A percentile compares a stretch with the other conserved stretches of the same genome.
These are phyloP conservation scores for Claviceps arundinis DNA, from an alignment of 2,329 filamentous ascomycete species.

Conservation along the genomic window DNA sequence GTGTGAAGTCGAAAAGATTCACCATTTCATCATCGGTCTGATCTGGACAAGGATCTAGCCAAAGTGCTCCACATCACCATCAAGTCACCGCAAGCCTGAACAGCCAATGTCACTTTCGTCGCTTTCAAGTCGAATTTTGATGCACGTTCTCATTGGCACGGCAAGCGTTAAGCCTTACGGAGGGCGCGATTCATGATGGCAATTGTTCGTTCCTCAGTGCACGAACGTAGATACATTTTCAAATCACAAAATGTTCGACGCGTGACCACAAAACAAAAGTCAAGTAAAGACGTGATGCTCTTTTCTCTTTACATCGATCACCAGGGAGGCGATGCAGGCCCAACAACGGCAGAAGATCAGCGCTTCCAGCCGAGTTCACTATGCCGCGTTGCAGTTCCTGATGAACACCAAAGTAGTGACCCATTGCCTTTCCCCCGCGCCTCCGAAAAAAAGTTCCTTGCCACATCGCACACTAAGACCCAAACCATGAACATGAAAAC, in stretches of 20 bases:
- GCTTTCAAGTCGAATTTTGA: background rate
- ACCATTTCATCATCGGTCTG: background rate
- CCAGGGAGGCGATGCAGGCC: slow-evolving; percentile 29
- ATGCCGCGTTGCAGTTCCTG: slow-evolving; percentile 32
- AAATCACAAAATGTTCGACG: background rate
- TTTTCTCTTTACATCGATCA: slow-evolving; percentile 30
- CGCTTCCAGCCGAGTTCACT: slow-evolving; percentile 21
- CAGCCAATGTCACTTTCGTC: background rate
- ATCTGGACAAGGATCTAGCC: background rate
- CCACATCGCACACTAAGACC: slow-evolving; percentile 21
- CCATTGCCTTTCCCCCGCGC: slow-evolving; percentile 16
- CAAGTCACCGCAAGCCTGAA: background rate
- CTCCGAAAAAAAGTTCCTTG: slow-evolving; percentile 14
- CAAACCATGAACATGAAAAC: slow-evolving; percentile 18
- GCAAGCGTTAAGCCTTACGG: background rate
- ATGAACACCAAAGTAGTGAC: slow-evolving; percentile 42
- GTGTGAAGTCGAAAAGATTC: background rate
- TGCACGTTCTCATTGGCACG: background rate
- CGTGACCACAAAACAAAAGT: slow-evolving; percentile 8
- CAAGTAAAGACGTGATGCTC: slow-evolving; percentile 22
- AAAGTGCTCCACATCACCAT: background rate
- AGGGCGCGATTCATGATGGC: background rate
- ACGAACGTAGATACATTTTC: background rate
- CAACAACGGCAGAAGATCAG: slow-evolving; percentile 32
- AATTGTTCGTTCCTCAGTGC: background rate